Evolutionary conservation across 345 rosid species (phyloP), one percentile per base, ranked within the genome.

Genomic region (Jatropha curcas): DNA sequence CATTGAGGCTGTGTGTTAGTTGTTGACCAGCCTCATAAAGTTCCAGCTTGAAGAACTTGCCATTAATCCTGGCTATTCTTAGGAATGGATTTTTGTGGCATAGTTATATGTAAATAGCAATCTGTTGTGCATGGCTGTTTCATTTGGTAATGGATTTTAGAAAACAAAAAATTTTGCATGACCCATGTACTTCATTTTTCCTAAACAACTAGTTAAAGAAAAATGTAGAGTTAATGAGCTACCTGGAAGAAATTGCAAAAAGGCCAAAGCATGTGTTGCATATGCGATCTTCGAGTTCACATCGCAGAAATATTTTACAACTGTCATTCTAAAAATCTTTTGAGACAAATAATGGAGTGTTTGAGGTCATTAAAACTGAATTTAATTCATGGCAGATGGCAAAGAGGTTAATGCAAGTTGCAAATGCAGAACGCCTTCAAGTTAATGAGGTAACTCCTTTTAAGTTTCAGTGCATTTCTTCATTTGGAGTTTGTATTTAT

Each of bases 351-450:
- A 30, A 16, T 51, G 45, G 68, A 11, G 34, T 30, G 17, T 31
- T 24, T 45, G 22, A 34, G 43, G 14, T 64, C 73, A 43, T 68
- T 83, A 67, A 84, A 52, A 3, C 68, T 62, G 60, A 71, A 45
- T 74, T 80, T 79, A 67, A 46, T 78, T 63, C 61, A 43, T 83
- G 75, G 59, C 84, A 95, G 99, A 95, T 95, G 92, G 98, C 90
- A 53, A 95, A 95, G 86, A 87, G 99, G 84, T 82, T 95, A 80
- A 86, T 80, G 87, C 97, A 92, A 71, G 76, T 95, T 74, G 89
- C 96, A 51, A 86, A 84, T 53, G 85, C 86, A 67, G 99, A 95
- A 85, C 94, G 98, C 41, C 94, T 95, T 79, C 83, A 89, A 81
- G 85, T 86, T 73, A 86, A 89, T 74, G 92, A 88, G 86, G 97